Conservation (phyloP, 257 asterid genomes). For the Plantago elongata region DNA sequence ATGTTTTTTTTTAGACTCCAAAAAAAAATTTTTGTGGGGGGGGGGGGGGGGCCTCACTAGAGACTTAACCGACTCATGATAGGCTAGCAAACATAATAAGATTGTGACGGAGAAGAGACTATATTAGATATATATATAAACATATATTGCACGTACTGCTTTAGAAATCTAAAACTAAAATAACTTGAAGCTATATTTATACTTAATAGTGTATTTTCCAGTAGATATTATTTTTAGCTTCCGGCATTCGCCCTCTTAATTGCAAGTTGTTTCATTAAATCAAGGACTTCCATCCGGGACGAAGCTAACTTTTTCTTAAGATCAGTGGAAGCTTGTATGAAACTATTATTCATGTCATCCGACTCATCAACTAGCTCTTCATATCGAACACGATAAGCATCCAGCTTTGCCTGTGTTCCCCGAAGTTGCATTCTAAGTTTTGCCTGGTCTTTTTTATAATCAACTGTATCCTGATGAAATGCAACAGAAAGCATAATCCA, state of each 20-base stretch:
- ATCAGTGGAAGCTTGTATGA: constrained; percentile 41
- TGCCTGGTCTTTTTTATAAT: constrained; percentile 35
- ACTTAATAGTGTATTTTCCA: too few species aligned
- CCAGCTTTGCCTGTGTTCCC: constrained; percentile 57
- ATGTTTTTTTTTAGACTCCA: too few species aligned
- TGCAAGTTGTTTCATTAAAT: constrained; percentile 55
- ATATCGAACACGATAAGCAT: constrained; percentile 40
- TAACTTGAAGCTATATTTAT: too few species aligned
- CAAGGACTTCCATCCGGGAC: constrained; percentile 42
- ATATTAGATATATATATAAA: too few species aligned
- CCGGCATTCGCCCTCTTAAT: not conserved
- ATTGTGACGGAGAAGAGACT: too few species aligned
- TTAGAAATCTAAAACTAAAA: too few species aligned
- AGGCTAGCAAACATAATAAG: too few species aligned
- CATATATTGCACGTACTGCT: too few species aligned
- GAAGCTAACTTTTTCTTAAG: constrained; percentile 54
- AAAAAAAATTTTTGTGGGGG: too few species aligned
- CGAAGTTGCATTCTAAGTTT: constrained; percentile 64
- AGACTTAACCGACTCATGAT: too few species aligned
- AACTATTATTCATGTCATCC: constrained; percentile 49
- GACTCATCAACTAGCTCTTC: constrained; percentile 37
- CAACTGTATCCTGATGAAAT: constrained; percentile 39
- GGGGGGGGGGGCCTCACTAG: too few species aligned
- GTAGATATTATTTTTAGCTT: too few species aligned
- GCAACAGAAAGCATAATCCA: constrained; percentile 11